Conservation (phyloP, 1,284 basidiomycete species). For the Rugosomyces carneus region DNA sequence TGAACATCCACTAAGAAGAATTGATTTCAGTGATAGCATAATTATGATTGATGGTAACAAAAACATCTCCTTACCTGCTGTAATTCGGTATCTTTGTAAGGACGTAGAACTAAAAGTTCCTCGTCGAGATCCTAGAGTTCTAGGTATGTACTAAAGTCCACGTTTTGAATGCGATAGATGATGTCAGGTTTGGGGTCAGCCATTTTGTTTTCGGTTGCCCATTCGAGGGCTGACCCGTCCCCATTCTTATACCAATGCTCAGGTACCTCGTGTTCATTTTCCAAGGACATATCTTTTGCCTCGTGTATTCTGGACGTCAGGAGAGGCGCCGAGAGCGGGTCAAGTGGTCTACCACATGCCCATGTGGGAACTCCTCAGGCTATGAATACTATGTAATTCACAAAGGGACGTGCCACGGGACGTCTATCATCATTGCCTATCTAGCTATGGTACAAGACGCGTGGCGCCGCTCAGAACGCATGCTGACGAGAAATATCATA, state of each 20-base stretch:
- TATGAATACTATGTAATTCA: too few species aligned
- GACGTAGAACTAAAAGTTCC: constrained; percentile 1
- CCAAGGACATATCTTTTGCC: background rate
- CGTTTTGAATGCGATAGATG: constrained; percentile 6
- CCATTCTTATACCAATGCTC: background rate
- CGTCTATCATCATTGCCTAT: too few species aligned
- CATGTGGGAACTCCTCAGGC: too few species aligned
- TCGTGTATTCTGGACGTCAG: background rate
- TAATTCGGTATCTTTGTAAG: background rate
- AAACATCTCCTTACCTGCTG: constrained; percentile 4
- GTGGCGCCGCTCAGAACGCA: too few species aligned
- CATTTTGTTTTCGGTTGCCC: background rate
- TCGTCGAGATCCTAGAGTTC: constrained; percentile 3
- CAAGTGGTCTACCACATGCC: too few species aligned
- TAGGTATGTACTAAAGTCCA: constrained; percentile 5
- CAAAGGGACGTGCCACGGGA: too few species aligned
- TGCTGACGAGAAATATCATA: too few species aligned
- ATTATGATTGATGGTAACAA: background rate
- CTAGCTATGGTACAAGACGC: too few species aligned
- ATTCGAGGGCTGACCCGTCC: background rate
- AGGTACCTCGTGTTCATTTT: background rate
- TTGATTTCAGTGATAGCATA: background rate
- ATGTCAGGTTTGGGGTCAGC: background rate
- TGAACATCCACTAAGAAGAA: constrained; percentile 3
- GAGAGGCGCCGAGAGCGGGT: background rate